Base-by-base conservation (phyloP, 106 monocot genomes). In the Dendrobium catenatum region DNA sequence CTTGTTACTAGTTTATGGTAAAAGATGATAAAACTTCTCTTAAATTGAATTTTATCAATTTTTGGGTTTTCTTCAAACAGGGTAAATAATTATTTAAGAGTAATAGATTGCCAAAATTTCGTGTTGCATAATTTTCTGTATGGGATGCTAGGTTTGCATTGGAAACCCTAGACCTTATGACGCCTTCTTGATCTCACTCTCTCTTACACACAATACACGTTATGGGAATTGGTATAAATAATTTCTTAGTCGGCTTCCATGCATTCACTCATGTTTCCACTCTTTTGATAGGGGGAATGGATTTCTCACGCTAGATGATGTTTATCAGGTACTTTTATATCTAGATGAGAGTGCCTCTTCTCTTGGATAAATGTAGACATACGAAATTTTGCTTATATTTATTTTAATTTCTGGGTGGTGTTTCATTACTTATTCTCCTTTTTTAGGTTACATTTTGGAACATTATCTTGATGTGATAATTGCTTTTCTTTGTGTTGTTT, bases 231-330 rank as follows among this genome's bases (percentile, higher is more conserved):
- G 31, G 72, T 4, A 72, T 24, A 20, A 17, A 76, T 76, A 43
- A 6, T 49, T 61, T 20, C n/a, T 77, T 31, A 24, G 15, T 54
- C 51, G 10, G 70, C 73, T 76, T 55, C 13, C 26, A 26, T 26
- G n/a, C 26, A 66, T 66, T 66, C 64, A 26, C 51, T 51, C 15
- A 51, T 51, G 51, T 1, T 51, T 51, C 15, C 13, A 18, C 68
- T 77, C 7, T 3, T 48, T 81, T 76, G 75, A 15, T 54, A 88
- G 88, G 56, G 88, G 80, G 20, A 77, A 77, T 72, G 88, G 80
- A 77, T 88, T 85, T 80, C 85, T 88, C 70, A 77, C 76, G 64
- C 85, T 80, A 29, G 78, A 80, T 78, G 85, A 83, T 75, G 83
- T 88, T 11, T 80, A 82, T 78, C 83, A 85, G 88, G 88, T 88